Base-by-base conservation (phyloP, 2,329 filamentous ascomycete genomes). In the Tolypocladium amazonense region DNA sequence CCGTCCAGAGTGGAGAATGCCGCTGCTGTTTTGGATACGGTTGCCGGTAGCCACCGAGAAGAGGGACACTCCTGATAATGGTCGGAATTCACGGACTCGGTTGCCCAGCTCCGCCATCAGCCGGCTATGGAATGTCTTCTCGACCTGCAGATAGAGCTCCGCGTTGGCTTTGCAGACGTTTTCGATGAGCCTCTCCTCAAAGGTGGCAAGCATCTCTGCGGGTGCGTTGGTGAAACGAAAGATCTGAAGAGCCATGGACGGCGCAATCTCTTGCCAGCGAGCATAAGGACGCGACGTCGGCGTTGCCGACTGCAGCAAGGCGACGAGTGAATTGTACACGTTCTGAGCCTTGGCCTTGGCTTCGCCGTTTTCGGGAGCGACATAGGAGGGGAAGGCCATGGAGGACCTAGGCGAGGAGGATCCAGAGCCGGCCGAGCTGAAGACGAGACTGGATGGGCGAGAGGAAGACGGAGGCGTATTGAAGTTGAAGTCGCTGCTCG, bases 1-100 rank as follows among this genome's bases (percentile, higher is more conserved):
- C 41, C 66, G 67, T 41, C 62, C 63, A 27, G 61, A 50, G 56
- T 76, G 73, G 64, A 72, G 70, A 8, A 69, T 66, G 33, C 75
- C 73, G 61, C 67, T 69, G 35, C 71, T 70, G 54, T 70, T 71
- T 30, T 76, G 73, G 33, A 76, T 65, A 9, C 80, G 79, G 60
- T 78, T 76, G 53, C 80, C 78, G 1, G 82, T 84, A 15, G 81
- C 82, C 23, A 79, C 75, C 8, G 81, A 77, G 69, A 84, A 85
- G 20, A 85, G 75, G 38, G 73, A 75, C 11, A 83, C 77, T 2
- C 80, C 80, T 0, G 79, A 79, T 18, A 84, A 73, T 7, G 74
- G 70, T 67, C 78, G 81, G 70, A 79, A 83, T 54, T 83, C 79
- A 59, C 75, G 77, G 15, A 84, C 80, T 3, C 79, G 76, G 45